Evolutionary conservation across 106 monocot genomes (phyloP).

Genomic region (Xerophyta viscosa): DNA sequence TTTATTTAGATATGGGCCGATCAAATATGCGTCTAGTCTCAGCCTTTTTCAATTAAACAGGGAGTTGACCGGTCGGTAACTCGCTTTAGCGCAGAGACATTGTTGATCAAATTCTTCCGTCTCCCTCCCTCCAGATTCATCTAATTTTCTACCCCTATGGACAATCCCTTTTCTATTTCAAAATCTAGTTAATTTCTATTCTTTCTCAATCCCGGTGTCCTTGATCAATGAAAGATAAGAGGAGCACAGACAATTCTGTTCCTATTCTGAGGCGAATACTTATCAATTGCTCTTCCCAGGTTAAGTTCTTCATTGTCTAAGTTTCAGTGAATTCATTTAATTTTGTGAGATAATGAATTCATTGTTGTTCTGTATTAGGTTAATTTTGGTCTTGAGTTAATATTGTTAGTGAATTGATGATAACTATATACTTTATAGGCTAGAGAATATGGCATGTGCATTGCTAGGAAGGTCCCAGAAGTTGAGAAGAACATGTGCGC

Average conservation of each 20-base stretch:
- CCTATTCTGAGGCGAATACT: conserved; percentile 47
- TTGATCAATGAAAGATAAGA: conserved; percentile 74
- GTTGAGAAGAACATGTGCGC: conserved; percentile 86
- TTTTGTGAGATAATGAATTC: background rate
- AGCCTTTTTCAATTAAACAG: too few species aligned
- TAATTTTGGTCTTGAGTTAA: background rate
- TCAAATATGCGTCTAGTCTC: too few species aligned
- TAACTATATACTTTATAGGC: conserved; percentile 13
- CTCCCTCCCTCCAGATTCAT: too few species aligned
- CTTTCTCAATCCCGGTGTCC: too few species aligned
- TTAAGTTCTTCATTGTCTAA: conserved; percentile 6
- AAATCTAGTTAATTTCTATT: too few species aligned
- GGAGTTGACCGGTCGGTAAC: too few species aligned
- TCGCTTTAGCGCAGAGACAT: too few species aligned
- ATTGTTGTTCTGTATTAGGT: background rate
- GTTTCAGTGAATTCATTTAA: background rate
- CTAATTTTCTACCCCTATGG: too few species aligned
- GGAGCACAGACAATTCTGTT: conserved; percentile 7
- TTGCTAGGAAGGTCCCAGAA: conserved; percentile 79
- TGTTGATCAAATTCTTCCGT: too few species aligned
- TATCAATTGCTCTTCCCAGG: conserved; percentile 61
- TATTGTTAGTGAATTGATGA: conserved; percentile 1
- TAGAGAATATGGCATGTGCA: conserved; percentile 77
- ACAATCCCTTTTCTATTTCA: too few species aligned
- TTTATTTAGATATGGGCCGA: too few species aligned